Evolutionary conservation across 768 basidiomycete genomes (phyloP), one percentile per base, ranked within the genome.

Genomic region (Boletus rubropictus): DNA sequence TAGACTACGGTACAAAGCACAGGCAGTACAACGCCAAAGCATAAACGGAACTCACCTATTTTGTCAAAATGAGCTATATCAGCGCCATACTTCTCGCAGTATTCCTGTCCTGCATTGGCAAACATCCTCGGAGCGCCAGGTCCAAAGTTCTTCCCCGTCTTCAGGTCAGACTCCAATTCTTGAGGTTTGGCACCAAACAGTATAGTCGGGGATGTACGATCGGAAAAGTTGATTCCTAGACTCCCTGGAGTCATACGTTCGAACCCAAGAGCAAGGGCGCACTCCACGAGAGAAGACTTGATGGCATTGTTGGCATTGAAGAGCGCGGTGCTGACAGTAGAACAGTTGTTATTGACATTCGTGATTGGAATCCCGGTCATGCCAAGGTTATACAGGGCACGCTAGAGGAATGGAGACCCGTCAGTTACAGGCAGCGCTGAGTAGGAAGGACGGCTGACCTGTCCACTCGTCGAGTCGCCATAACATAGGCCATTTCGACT

Each of bases 281-380:
- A 90, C 45, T 87, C 82, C 2, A 71, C 79, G 46, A 82, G 73
- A 12, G 84, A 84, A 33, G 75, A 76, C 61, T 82, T 86, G 37
- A 92, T 79, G 8, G 78, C 73, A 20, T 75, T 80, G 53, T 84
- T 84, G 7, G 84, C 86, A 38, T 85, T 77, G 63, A 77, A 87
- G 18, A 92, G 72, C 5, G 90, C 88, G 0, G 85, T 76, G 41
- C 83, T 84, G 4, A 88, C 89, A 0, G 89, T 89, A 4, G 88
- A 83, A 58, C 89, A 90, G 64, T 88, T 88, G 67, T 91, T 91
- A 71, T 89, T 90, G 35, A 91, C 86, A 56, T 91, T 92, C 41
- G 84, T 76, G 58, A 92, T 82, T 0, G 89, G 89, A 48, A 92
- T 90, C 28, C 80, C 74, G 1, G 89, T 91, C 63, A 91, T 74